Evolutionary conservation across 2,329 filamentous ascomycete genomes (phyloP).

Genomic region (Blastomyces emzantsi): DNA sequence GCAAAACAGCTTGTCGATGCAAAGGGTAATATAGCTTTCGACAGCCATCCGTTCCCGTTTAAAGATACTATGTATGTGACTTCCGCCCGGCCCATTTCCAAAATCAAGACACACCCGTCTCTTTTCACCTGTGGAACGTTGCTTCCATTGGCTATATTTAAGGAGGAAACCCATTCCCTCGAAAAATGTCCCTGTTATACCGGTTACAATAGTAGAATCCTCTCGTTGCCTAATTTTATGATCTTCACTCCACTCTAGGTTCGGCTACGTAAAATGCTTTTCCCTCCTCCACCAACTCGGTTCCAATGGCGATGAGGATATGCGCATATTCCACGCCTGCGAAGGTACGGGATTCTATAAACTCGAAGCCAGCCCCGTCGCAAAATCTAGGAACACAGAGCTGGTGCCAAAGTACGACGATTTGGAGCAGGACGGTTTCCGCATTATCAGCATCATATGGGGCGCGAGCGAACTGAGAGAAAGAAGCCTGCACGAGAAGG

Average conservation of each 20-base stretch:
- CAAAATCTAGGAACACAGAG: not conserved
- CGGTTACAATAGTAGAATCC: not conserved
- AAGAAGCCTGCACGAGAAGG: not conserved
- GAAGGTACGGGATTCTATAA: not conserved
- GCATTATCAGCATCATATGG: slow-evolving; percentile 1
- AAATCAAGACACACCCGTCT: not conserved
- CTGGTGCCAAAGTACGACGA: not conserved
- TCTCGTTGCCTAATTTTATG: not conserved
- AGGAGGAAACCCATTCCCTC: not conserved
- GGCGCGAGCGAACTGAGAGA: not conserved
- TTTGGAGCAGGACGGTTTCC: not conserved
- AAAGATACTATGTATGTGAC: not conserved
- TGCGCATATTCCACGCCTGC: not conserved
- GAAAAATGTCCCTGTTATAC: not conserved
- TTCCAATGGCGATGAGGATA: slow-evolving; percentile 1
- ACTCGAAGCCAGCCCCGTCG: not conserved
- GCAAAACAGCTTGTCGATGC: not conserved
- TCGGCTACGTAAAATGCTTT: not conserved
- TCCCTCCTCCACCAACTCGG: slow-evolving; percentile 5
- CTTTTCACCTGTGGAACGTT: not conserved
- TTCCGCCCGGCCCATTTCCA: not conserved
- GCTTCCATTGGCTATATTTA: not conserved
- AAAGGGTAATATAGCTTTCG: not conserved
- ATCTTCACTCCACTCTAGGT: not conserved
- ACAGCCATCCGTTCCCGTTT: slow-evolving; percentile 1